Percentiles rank a stretch among this genome's conserved stretches.
These are phyloP conservation scores for Berberis vulgaris DNA, from an alignment of 164 flowering plant genomes.

Conservation along the genomic window DNA sequence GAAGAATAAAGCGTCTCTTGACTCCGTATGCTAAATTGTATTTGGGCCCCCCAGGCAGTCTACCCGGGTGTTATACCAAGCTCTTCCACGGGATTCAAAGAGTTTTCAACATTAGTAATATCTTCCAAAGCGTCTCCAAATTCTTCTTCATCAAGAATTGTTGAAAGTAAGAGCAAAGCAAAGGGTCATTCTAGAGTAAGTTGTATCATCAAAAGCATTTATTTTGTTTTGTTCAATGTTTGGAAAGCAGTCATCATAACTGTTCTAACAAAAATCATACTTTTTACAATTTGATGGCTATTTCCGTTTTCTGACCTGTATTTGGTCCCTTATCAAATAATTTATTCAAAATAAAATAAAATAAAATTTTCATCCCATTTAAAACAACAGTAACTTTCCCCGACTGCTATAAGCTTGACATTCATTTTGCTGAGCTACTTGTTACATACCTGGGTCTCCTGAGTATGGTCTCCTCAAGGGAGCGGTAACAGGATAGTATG, in stretches of 20 bases:
- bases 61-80: slow-evolving; percentile 54
- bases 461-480: slow-evolving; percentile 68
- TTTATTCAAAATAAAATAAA: no score
- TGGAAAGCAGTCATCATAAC: no score
- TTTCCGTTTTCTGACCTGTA: no score
- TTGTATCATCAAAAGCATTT: no score
- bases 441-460: slow-evolving; percentile 64
- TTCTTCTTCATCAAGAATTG: slow-evolving; percentile 52
- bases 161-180: slow-evolving; percentile 19
- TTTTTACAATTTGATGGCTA: no score
- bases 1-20: background rate
- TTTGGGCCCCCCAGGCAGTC: background rate
- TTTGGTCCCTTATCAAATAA: no score
- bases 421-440: background rate
- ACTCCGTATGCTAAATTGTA: background rate
- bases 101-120: slow-evolving; percentile 30
- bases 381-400: background rate
- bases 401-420: no score
- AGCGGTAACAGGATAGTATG: slow-evolving; percentile 28
- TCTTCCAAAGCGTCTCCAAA: slow-evolving; percentile 40
- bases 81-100: slow-evolving; percentile 41
- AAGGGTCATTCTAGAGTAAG: background rate
- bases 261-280: no score
- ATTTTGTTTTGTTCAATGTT: no score
- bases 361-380: background rate